Base-by-base conservation (phyloP, 78 protist genomes). In the Emiliania huxleyi region DNA sequence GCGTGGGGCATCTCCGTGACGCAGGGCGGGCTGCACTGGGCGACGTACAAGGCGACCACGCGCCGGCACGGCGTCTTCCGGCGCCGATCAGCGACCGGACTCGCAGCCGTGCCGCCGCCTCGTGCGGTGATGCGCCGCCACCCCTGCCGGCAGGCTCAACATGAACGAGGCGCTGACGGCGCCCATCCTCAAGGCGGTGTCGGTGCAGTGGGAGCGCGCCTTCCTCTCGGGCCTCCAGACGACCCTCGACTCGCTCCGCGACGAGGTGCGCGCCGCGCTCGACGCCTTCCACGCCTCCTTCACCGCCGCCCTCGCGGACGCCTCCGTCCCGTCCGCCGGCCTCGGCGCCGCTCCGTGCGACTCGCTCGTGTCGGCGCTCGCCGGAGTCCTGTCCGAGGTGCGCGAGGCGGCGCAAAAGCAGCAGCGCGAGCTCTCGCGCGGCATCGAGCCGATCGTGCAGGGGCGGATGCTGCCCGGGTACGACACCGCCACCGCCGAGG, bases 401-500 rank as follows among this genome's bases (percentile, higher is more conserved):
- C 35, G 38, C 5, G 33, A 1, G 4, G 85, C 85, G 29, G 85
- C 85, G 46, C 18, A 40, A 18, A 25, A 83, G 89, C 89, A 45
- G 43, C 91, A 87, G 91, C 69, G 91, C 26, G 91, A 87, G 40
- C 75, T 87, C 46, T n/a, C 46, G 46, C 91, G 91, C 43, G 15
- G 26, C 38, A 12, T 87, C n/a, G 91, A 37, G 75, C 91, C 91
- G 19, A n/a, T 33, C 46, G 56, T 85, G 69, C 69, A 46, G 71
- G 11, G 3, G 73, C 18, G 11, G 38, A 87, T 87, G 91, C n/a
- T 0, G 2, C 91, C 91, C 49, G 91, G 77, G 19, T 87, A 87
- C 75, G 35, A 37, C 12, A 4, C 19, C 48, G 91, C 48, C n/a
- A 1, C 25, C 26, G 91, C 71, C 21, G 91, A 87, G 75, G 5